Evolutionary conservation across 176 grass and related monocot species (phyloP).

Genomic region (Musa schizocarpa): DNA sequence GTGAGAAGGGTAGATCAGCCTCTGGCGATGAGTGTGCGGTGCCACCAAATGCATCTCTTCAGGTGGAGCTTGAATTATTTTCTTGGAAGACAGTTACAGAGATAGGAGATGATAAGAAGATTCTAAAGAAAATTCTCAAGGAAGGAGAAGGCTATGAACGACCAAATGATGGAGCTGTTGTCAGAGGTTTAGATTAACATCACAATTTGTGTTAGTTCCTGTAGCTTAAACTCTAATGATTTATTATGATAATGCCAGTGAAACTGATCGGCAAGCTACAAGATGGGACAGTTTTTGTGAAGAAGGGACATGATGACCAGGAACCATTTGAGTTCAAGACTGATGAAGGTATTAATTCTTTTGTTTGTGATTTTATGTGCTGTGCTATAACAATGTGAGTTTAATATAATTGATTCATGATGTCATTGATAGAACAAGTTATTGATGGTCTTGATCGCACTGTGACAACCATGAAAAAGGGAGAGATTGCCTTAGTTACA

Average conservation of each 20-base stretch:
- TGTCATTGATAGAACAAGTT: slow-evolving; percentile 45
- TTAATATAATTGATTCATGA: neutral
- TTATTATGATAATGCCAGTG: slow-evolving; percentile 31
- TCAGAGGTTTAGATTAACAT: slow-evolving; percentile 37
- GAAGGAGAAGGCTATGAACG: slow-evolving; percentile 79
- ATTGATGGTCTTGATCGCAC: slow-evolving; percentile 75
- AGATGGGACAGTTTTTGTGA: slow-evolving; percentile 64
- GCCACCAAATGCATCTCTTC: slow-evolving; percentile 58
- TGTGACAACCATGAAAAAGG: slow-evolving; percentile 89
- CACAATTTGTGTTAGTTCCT: neutral
- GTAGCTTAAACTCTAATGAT: neutral
- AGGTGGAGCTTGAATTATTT: slow-evolving; percentile 62
- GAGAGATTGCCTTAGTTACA: slow-evolving; percentile 75
- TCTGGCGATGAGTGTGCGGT: slow-evolving; percentile 40
- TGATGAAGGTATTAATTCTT: slow-evolving; percentile 52
- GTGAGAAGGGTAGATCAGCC: slow-evolving; percentile 60
- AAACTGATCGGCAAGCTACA: slow-evolving; percentile 80
- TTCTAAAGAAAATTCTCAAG: slow-evolving; percentile 78
- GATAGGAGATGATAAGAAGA: slow-evolving; percentile 93
- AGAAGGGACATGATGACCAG: slow-evolving; percentile 72
- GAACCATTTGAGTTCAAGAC: slow-evolving; percentile 73
- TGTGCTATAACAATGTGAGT: neutral
- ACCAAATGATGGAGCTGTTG: slow-evolving; percentile 72
- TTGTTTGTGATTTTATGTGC: slow-evolving; percentile 1
- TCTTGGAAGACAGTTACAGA: slow-evolving; percentile 91